These are phyloP conservation scores for Gossypium thurberi DNA, from an alignment of 345 rosid species.

Conservation along the genomic window DNA sequence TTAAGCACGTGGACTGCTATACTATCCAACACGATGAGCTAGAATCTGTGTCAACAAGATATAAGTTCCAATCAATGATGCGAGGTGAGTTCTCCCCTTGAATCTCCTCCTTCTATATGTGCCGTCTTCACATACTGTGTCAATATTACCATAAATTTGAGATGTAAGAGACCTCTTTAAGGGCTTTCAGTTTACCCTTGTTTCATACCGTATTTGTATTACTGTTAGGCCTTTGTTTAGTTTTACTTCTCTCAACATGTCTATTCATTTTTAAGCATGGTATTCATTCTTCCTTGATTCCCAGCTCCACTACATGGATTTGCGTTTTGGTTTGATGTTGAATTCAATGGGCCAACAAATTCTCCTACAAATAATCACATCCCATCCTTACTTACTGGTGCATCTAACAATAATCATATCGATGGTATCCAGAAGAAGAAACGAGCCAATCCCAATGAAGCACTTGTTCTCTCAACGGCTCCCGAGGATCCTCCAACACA, in stretches of 20 bases:
- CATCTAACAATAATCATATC: constrained; percentile 32
- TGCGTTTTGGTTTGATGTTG: constrained; percentile 98
- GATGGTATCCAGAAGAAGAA: constrained; percentile 62
- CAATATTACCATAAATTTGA: neutral
- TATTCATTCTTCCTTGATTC: constrained; percentile 15
- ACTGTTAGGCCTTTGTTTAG: neutral
- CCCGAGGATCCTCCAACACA: constrained; percentile 91
- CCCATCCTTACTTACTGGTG: constrained; percentile 23
- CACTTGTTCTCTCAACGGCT: constrained; percentile 74
- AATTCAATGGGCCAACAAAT: constrained; percentile 49
- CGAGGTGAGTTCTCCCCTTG: constrained; percentile 42
- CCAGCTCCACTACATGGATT: constrained; percentile 95
- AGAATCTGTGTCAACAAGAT: constrained; percentile 70
- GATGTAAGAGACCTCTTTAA: neutral
- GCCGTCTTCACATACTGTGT: neutral
- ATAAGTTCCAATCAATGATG: constrained; percentile 87
- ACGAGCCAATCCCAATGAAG: constrained; percentile 57
- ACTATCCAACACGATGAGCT: constrained; percentile 61
- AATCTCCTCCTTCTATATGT: neutral
- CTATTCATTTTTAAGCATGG: neutral
- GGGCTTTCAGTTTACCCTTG: neutral
- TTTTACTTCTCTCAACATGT: neutral
- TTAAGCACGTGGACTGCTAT: constrained; percentile 72
- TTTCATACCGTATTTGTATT: neutral
- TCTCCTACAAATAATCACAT: constrained; percentile 32